Conservation (phyloP, 176 grass and related monocot species). For the Carex kokanica region DNA sequence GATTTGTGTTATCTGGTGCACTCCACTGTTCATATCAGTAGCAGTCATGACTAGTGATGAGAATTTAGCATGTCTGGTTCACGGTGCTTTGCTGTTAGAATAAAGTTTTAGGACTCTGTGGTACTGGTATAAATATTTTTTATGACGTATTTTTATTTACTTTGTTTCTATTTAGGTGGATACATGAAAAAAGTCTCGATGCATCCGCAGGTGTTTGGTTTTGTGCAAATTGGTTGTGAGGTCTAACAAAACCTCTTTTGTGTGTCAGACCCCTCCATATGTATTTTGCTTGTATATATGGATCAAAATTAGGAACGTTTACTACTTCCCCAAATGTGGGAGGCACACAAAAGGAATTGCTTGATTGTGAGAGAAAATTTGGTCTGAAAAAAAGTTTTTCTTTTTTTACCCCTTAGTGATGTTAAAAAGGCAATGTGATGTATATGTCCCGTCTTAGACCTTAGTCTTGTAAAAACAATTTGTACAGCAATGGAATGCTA, state of each 20-base stretch:
- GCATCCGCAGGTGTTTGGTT: constrained; percentile 7
- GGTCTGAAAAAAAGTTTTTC: constrained; percentile 10
- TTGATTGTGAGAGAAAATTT: constrained; percentile 18
- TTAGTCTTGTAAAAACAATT: constrained; percentile 26
- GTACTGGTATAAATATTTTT: not conserved
- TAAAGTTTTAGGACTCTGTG: not conserved
- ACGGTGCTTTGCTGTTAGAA: not conserved
- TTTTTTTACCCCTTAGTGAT: constrained; percentile 12
- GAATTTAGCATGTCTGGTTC: not conserved
- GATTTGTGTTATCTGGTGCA: not conserved
- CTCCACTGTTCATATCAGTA: not conserved
- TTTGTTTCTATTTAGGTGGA: not conserved
- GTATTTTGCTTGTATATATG: constrained; percentile 36
- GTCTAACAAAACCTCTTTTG: constrained; percentile 23
- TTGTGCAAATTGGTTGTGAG: constrained; percentile 32
- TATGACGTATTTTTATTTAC: not conserved
- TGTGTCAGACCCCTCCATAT: constrained; percentile 35
- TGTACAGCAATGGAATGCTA: constrained; percentile 36
- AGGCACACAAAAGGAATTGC: constrained; percentile 10
- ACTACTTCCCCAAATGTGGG: not conserved
- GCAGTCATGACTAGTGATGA: not conserved
- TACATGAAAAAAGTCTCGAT: constrained; percentile 4
- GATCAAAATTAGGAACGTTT: constrained; percentile 7
- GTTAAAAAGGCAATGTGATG: constrained; percentile 18
- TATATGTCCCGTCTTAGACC: constrained; percentile 25